phyloP scores from a whole-genome alignment of 2,329 filamentous ascomycete genomes.

The Colletotrichum sp. region DNA sequence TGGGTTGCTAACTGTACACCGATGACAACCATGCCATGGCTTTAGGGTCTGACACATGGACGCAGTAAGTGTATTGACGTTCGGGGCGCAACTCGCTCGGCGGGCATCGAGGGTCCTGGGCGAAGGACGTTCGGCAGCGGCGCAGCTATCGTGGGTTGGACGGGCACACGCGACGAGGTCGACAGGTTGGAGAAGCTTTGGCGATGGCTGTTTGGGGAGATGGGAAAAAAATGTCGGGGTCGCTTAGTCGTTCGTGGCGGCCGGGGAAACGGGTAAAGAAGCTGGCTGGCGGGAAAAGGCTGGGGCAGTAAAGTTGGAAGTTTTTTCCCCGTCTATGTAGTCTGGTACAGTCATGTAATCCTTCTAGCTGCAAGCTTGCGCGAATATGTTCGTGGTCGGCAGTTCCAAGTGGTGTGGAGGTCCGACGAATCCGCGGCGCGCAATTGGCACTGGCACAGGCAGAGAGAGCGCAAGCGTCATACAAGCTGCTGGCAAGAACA shows the following conservation, averaged over 20 bases:
- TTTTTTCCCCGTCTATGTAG: neutral
- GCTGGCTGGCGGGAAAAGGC: neutral
- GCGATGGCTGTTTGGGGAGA: neutral
- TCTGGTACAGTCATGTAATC: slow-evolving; percentile 7
- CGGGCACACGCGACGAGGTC: neutral
- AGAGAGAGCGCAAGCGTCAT: slow-evolving; percentile 8
- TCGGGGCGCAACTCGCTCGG: neutral
- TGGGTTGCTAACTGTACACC: slow-evolving; percentile 15
- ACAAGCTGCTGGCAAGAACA: neutral
- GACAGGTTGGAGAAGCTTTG: neutral
- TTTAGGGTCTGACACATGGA: slow-evolving; percentile 20
- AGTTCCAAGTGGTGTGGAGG: slow-evolving; percentile 8
- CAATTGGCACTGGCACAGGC: neutral
- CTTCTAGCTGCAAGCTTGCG: slow-evolving; percentile 15
- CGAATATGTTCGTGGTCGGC: slow-evolving; percentile 14
- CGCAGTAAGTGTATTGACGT: neutral
- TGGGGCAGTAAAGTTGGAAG: neutral
- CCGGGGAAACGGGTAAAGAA: neutral
- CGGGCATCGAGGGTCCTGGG: neutral
- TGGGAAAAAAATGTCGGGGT: neutral
- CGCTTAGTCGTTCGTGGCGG: neutral
- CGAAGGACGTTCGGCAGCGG: neutral
- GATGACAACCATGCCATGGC: slow-evolving; percentile 20
- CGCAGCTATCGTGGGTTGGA: neutral
- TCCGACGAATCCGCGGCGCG: slow-evolving; percentile 5